Percentiles rank a stretch among this genome's conserved stretches.
These are phyloP conservation scores for Ophiognomonia clavigignenti-juglandacearum DNA, from an alignment of 2,329 filamentous ascomycete genomes.

Conservation along the genomic window DNA sequence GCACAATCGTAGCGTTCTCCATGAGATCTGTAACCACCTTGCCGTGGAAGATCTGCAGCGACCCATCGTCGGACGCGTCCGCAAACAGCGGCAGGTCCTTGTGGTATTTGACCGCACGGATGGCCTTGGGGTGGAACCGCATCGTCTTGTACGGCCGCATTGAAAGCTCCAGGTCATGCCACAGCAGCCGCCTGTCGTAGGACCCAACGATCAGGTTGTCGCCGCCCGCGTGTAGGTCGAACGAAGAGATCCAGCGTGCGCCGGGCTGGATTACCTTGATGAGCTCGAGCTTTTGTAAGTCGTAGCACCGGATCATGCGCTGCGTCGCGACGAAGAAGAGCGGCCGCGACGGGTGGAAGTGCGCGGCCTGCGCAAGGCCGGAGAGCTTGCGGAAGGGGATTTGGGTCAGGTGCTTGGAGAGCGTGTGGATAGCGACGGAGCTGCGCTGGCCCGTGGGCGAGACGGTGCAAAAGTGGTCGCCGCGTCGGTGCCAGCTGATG, in stretches of 20 bases:
- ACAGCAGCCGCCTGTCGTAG: slow-evolving; percentile 88
- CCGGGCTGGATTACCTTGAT: slow-evolving; percentile 92
- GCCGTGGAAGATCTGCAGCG: slow-evolving; percentile 92
- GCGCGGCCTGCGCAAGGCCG: slow-evolving; percentile 76
- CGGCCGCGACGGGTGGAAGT: slow-evolving; percentile 90
- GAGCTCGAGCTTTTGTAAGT: slow-evolving; percentile 84
- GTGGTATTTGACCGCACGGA: slow-evolving; percentile 85
- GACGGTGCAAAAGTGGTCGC: slow-evolving; percentile 91
- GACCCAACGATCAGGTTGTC: slow-evolving; percentile 93
- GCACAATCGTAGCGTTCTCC: slow-evolving; percentile 94
- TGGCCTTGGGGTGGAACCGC: slow-evolving; percentile 88
- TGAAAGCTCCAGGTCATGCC: slow-evolving; percentile 94
- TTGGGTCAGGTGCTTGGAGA: slow-evolving; percentile 92
- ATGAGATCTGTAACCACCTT: slow-evolving; percentile 92
- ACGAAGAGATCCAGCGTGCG: slow-evolving; percentile 88
- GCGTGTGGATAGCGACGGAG: slow-evolving; percentile 88
- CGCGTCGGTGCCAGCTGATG: slow-evolving; percentile 87
- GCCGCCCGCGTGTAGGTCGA: slow-evolving; percentile 88
- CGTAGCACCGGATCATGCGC: slow-evolving; percentile 88
- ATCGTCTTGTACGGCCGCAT: slow-evolving; percentile 92
- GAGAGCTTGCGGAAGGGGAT: slow-evolving; percentile 79
- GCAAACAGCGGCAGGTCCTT: slow-evolving; percentile 80
- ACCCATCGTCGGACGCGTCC: slow-evolving; percentile 91
- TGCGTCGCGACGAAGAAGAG: slow-evolving; percentile 96
- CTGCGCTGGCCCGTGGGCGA: slow-evolving; percentile 73